Percentiles rank a stretch among this genome's conserved stretches.
Evolutionary conservation across 2,329 filamentous ascomycete species (phyloP).

Genomic region (Sporothrix inflata): DNA sequence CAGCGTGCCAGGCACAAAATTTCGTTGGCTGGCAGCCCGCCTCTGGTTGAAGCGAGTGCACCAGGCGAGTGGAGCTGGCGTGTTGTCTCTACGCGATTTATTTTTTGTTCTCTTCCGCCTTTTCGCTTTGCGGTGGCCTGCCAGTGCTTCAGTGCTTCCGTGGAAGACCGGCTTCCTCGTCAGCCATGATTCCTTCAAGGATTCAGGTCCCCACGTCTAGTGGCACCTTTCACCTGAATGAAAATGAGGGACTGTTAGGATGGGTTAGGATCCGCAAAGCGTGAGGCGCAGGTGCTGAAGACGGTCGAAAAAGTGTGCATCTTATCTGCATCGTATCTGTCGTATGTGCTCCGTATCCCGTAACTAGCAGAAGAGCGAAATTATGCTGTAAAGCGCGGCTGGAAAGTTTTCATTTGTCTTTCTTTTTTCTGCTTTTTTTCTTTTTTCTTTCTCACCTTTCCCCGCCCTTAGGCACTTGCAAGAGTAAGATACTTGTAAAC

Average conservation of each 20-base stretch:
- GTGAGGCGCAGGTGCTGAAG: slow-evolving; percentile 13
- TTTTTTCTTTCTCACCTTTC: background rate
- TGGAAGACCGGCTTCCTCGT: background rate
- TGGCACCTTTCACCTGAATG: slow-evolving; percentile 1
- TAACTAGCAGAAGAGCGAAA: background rate
- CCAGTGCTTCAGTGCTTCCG: background rate
- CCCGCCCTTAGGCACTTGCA: background rate
- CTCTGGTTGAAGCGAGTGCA: background rate
- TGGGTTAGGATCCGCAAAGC: slow-evolving; percentile 8
- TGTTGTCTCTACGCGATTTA: background rate
- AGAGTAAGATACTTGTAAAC: too few species aligned
- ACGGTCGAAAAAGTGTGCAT: background rate
- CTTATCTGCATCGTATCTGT: slow-evolving; percentile 12
- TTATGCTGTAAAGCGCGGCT: background rate
- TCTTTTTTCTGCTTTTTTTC: background rate
- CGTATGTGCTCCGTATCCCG: slow-evolving; percentile 9
- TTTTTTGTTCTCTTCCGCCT: background rate
- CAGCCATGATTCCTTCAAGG: background rate
- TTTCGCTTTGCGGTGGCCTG: background rate
- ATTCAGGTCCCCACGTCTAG: background rate
- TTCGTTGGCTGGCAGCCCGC: background rate
- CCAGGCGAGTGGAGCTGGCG: background rate
- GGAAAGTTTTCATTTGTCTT: background rate
- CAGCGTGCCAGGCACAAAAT: background rate
- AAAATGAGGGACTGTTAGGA: slow-evolving; percentile 13